phyloP scores from a whole-genome alignment of 805 yeast species.

The Metschnikowia henanensis region DNA sequence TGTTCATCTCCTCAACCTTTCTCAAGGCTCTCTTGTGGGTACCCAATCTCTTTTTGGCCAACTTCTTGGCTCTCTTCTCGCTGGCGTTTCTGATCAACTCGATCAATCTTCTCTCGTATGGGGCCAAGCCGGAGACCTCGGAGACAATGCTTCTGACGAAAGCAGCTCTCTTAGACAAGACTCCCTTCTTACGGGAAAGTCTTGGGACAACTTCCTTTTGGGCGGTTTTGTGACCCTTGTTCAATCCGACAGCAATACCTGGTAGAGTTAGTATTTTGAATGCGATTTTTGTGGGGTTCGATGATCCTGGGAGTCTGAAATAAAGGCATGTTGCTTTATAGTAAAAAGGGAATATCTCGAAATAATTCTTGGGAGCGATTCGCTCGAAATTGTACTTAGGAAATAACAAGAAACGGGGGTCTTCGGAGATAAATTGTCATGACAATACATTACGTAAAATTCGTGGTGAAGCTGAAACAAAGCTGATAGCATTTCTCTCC shows the following conservation, averaged over 20 bases:
- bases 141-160: constrained; percentile 94
- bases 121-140: constrained; percentile 99
- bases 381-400: no score
- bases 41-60: constrained; percentile 99
- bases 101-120: constrained; percentile 99
- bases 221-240: constrained; percentile 99
- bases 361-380: background rate
- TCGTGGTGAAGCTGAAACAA: no score
- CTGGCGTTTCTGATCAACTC: constrained; percentile 99
- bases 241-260: constrained; percentile 97
- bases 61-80: constrained; percentile 99
- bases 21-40: constrained; percentile 99
- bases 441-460: no score
- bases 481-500: no score
- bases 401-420: no score
- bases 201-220: constrained; percentile 69
- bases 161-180: constrained; percentile 89
- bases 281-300: background rate
- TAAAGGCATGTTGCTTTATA: no score
- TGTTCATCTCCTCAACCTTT: constrained; percentile 98
- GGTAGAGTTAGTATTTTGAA: constrained; percentile 18
- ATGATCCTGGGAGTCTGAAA: no score
- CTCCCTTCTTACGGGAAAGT: constrained; percentile 95
- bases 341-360: background rate
- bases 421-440: no score